A percentile compares a stretch with the other conserved stretches of the same genome.
Conservation (phyloP, 2,329 filamentous ascomycete species). For the Pseudogymnoascus sp. region DNA sequence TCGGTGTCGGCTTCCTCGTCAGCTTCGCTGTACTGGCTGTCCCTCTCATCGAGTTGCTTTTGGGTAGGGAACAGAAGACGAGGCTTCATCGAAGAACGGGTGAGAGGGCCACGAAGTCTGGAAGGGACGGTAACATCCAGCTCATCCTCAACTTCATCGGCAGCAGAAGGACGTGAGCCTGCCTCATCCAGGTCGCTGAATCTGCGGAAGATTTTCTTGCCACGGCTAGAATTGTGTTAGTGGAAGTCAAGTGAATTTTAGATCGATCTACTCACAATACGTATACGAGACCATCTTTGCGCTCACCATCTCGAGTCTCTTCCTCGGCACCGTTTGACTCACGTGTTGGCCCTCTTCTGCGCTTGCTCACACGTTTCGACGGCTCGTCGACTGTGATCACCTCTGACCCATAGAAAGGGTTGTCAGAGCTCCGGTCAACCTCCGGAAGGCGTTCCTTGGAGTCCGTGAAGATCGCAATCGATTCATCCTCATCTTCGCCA, state of each 20-base stretch:
- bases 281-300: slow-evolving; percentile 66
- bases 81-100: slow-evolving; percentile 62
- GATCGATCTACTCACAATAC: slow-evolving; percentile 59
- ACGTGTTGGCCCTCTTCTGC: slow-evolving; percentile 35
- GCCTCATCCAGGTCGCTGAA: slow-evolving; percentile 28
- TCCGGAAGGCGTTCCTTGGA: slow-evolving; percentile 69
- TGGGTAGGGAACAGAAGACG: slow-evolving; percentile 55
- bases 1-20: slow-evolving; percentile 43
- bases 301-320: slow-evolving; percentile 37
- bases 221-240: slow-evolving; percentile 49
- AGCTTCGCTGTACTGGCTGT: slow-evolving; percentile 47
- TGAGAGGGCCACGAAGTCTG: slow-evolving; percentile 40
- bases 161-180: not conserved
- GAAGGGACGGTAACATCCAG: slow-evolving; percentile 26
- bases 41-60: slow-evolving; percentile 29
- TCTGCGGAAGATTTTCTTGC: slow-evolving; percentile 69
- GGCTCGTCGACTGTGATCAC: slow-evolving; percentile 28
- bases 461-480: slow-evolving; percentile 71
- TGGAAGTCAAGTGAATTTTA: slow-evolving; percentile 7
- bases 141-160: slow-evolving; percentile 26
- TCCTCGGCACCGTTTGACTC: slow-evolving; percentile 27
- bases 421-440: slow-evolving; percentile 55
- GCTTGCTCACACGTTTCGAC: slow-evolving; percentile 44
- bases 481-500: slow-evolving; percentile 40
- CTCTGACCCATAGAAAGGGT: slow-evolving; percentile 57